phyloP scores from a whole-genome alignment of 805 yeast genomes.

The Lachancea meyersii region DNA sequence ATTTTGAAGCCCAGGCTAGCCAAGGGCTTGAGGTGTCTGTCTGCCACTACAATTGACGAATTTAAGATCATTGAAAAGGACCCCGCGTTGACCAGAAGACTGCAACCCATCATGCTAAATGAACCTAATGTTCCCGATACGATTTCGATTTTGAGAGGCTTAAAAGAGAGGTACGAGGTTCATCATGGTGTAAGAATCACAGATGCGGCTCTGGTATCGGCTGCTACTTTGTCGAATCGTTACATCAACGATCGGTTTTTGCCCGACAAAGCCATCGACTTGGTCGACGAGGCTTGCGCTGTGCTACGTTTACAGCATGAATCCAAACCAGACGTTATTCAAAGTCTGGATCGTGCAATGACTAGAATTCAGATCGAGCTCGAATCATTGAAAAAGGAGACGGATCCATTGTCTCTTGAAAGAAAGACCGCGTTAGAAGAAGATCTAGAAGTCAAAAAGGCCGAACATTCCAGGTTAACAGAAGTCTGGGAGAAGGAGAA shows the following conservation, averaged over 20 bases:
- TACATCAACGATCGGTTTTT: constrained; percentile 86
- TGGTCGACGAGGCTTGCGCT: constrained; percentile 96
- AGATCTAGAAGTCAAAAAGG: constrained; percentile 55
- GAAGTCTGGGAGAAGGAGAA: constrained; percentile 84
- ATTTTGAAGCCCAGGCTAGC: constrained; percentile 90
- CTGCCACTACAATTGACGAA: constrained; percentile 94
- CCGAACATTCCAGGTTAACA: constrained; percentile 65
- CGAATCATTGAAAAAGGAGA: constrained; percentile 89
- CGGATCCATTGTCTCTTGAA: constrained; percentile 76
- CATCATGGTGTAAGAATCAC: constrained; percentile 96
- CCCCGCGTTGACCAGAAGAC: constrained; percentile 90
- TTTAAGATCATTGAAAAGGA: constrained; percentile 94
- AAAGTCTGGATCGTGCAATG: constrained; percentile 76
- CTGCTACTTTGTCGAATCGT: constrained; percentile 83
- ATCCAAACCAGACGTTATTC: constrained; percentile 92
- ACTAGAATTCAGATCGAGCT: constrained; percentile 94
- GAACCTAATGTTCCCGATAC: constrained; percentile 92
- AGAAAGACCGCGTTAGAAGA: constrained; percentile 68
- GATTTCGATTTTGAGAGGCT: constrained; percentile 84
- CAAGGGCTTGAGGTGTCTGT: constrained; percentile 89
- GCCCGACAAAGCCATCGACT: constrained; percentile 95
- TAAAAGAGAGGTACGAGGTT: constrained; percentile 90
- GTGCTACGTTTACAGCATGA: constrained; percentile 92
- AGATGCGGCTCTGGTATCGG: constrained; percentile 88
- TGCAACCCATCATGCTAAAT: constrained; percentile 77